phyloP scores from a whole-genome alignment of 1,284 basidiomycete genomes.

The Apiotrichum montevideense region DNA sequence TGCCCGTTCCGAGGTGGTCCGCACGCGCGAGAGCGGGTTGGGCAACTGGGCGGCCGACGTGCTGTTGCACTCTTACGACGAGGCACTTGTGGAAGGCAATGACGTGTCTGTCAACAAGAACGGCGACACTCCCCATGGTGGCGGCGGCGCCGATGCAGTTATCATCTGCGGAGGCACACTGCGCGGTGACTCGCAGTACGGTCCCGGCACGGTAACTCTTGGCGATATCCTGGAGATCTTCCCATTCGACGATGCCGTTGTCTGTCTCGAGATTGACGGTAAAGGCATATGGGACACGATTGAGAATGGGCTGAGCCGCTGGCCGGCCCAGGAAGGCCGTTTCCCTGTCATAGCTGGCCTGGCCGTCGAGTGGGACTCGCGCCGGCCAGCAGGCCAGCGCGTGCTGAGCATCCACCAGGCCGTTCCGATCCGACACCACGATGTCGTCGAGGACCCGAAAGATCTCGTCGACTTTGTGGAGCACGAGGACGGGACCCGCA shows the following conservation, averaged over 20 bases:
- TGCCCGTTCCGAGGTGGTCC: conserved; percentile 66
- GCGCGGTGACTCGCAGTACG: conserved; percentile 78
- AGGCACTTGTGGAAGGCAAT: conserved; percentile 51
- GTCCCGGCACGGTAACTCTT: conserved; percentile 69
- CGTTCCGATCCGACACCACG: conserved; percentile 26
- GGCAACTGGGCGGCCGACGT: conserved; percentile 90
- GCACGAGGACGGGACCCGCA: conserved; percentile 47
- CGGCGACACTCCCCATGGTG: background rate
- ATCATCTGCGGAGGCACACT: conserved; percentile 80
- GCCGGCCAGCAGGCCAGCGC: conserved; percentile 58
- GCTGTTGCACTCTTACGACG: conserved; percentile 77
- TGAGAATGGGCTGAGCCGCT: conserved; percentile 67
- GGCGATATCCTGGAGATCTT: conserved; percentile 72
- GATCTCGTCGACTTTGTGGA: conserved; percentile 42
- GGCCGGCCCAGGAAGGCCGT: conserved; percentile 87
- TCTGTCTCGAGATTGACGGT: conserved; percentile 74
- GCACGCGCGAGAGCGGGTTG: conserved; percentile 62
- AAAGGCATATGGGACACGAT: conserved; percentile 72
- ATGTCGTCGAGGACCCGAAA: conserved; percentile 25
- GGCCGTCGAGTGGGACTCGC: conserved; percentile 79
- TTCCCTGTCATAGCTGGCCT: conserved; percentile 87
- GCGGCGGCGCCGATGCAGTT: conserved; percentile 60
- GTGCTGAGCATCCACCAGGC: conserved; percentile 65
- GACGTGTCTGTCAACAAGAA: background rate
- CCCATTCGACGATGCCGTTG: conserved; percentile 79